Evolutionary conservation across 352 stramenopile genomes (phyloP).

Genomic region (Phytopythium oedochilum): DNA sequence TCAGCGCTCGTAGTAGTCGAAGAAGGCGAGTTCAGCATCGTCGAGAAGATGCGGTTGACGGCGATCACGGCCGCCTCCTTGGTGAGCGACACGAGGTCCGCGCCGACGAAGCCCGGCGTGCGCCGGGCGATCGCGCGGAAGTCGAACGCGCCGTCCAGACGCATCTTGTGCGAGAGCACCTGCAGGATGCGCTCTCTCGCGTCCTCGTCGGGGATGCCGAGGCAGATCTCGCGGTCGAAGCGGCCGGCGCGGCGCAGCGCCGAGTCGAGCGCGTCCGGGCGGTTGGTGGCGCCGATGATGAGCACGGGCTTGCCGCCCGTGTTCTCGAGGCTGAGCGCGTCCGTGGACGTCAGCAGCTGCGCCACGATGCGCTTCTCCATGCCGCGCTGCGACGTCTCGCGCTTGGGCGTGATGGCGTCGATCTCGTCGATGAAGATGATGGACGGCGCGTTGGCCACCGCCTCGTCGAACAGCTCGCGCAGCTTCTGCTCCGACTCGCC

Average conservation of each 20-base stretch:
- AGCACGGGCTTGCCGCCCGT: slow-evolving; percentile 92
- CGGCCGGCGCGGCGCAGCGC: slow-evolving; percentile 94
- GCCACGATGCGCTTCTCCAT: slow-evolving; percentile 98
- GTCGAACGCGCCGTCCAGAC: slow-evolving; percentile 92
- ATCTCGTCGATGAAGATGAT: slow-evolving; percentile 99
- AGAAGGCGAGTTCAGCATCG: slow-evolving; percentile 32
- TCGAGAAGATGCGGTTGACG: slow-evolving; percentile 97
- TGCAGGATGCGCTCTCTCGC: slow-evolving; percentile 93
- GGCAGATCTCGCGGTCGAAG: slow-evolving; percentile 98
- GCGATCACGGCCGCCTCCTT: slow-evolving; percentile 98
- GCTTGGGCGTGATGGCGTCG: slow-evolving; percentile 95
- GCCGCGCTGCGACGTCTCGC: slow-evolving; percentile 90
- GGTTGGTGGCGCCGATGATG: slow-evolving; percentile 97
- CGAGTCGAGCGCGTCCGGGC: slow-evolving; percentile 95
- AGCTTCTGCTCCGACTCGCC: slow-evolving; percentile 88
- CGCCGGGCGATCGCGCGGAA: slow-evolving; percentile 89
- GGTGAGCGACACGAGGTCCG: slow-evolving; percentile 96
- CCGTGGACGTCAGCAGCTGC: slow-evolving; percentile 92
- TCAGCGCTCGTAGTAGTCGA: neutral
- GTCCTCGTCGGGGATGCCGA: slow-evolving; percentile 96
- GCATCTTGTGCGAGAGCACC: slow-evolving; percentile 94
- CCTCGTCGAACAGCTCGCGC: slow-evolving; percentile 93
- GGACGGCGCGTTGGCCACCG: slow-evolving; percentile 90
- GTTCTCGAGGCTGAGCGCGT: slow-evolving; percentile 87
- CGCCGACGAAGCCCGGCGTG: slow-evolving; percentile 97